Evolutionary conservation across 768 basidiomycete genomes (phyloP), one percentile per base, ranked within the genome.

Genomic region (Xerocomus brunneocitrinus): DNA sequence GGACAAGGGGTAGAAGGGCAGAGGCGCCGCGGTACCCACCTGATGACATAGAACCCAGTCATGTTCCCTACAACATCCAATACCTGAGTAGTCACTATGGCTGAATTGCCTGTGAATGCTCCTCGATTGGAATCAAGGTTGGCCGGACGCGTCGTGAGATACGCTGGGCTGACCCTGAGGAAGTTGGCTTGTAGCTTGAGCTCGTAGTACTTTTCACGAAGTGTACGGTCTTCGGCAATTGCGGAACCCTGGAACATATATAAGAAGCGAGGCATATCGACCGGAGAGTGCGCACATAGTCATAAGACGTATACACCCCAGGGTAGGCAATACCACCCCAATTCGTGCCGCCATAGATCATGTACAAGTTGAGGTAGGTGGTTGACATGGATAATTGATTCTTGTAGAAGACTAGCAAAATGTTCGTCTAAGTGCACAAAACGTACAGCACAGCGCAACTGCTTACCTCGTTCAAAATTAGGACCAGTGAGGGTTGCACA

Each of bases 341-440:
- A 47, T 84, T 83, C 1, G 83, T 85, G 28, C 83, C 83, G 3
- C 83, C 83, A 60, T 77, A 81, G 8, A 79, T 62, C 84, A 85
- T 81, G 58, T 82, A 82, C 16, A 82, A 64, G 56, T 72, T 79
- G 74, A 60, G 41, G 25, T 57, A 56, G 2, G 50, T 46, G 51
- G 52, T 47, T 31, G 57, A 58, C 55, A 58, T 64, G 10, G 59
- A 28, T 8, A 58, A 24, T 22, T 56, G 41, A n/a, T 66, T 66
- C 47, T 67, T 66, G 52, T 62, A 52, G 34, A 56, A 56, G 45
- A 58, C 54, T 66, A 27, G 8, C 35, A 22, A 45, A 28, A 38
- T 9, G 4, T 6, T 5, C 8, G 19, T 7, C 7, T 49, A 8
- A 62, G 56, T 28, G 56, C 61, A 54, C 12, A 40, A 27, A 41